Evolutionary conservation across 208 protist species (phyloP).

Genomic region (Leishmania tarentolae): DNA sequence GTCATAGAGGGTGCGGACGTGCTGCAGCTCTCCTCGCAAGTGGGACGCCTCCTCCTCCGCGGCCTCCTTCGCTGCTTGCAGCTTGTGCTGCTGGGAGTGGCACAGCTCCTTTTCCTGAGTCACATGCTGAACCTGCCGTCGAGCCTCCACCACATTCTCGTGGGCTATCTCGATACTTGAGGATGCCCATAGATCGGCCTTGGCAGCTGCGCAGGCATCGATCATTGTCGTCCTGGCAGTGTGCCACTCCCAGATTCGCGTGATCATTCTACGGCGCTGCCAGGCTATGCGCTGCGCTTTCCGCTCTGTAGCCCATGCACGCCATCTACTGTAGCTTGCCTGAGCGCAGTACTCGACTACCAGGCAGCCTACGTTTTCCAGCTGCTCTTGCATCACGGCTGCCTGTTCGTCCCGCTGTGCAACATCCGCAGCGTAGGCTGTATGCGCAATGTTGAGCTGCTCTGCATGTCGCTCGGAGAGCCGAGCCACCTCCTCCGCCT

Average conservation of each 20-base stretch:
- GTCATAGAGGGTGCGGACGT: conserved; percentile 12
- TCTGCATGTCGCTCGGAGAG: conserved; percentile 9
- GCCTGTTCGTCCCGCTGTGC: conserved; percentile 1
- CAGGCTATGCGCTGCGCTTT: conserved; percentile 5
- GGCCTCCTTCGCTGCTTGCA: background rate
- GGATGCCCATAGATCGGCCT: background rate
- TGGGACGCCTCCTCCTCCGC: conserved; percentile 14
- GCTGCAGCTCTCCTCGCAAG: conserved; percentile 21
- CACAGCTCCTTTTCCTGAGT: conserved; percentile 9
- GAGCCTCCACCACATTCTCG: background rate
- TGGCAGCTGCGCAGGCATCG: conserved; percentile 3
- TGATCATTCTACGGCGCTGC: conserved; percentile 11
- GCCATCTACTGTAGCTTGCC: conserved; percentile 39
- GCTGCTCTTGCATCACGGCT: conserved; percentile 1
- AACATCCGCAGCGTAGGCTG: conserved; percentile 2
- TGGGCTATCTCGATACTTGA: background rate
- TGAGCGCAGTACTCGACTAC: conserved; percentile 57
- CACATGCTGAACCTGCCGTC: background rate
- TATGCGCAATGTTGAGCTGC: conserved; percentile 4
- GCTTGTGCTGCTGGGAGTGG: conserved; percentile 4
- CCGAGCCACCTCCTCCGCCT: conserved; percentile 15
- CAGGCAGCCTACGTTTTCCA: conserved; percentile 22
- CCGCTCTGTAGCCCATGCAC: conserved; percentile 26
- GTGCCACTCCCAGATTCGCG: conserved; percentile 13
- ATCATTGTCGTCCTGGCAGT: background rate